Evolutionary conservation across 495 filamentous ascomycete species (phyloP).

Genomic region (Penicillium waksmanii): DNA sequence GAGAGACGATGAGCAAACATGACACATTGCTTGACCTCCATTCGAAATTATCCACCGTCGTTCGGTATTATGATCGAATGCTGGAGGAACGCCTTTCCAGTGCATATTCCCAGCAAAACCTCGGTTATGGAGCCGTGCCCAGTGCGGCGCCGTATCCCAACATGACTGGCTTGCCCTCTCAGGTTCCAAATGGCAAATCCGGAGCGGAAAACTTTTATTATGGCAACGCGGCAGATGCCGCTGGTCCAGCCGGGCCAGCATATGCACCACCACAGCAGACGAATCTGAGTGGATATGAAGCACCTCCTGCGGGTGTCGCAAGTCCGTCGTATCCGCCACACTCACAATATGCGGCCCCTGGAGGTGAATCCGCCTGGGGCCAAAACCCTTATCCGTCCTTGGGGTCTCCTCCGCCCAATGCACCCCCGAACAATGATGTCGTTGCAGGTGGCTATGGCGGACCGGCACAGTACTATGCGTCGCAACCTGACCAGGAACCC

Average conservation of each 20-base stretch:
- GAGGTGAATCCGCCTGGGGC: constrained; percentile 32
- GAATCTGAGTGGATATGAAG: constrained; percentile 26
- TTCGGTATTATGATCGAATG: constrained; percentile 99
- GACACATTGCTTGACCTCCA: constrained; percentile 94
- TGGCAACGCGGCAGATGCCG: constrained; percentile 58
- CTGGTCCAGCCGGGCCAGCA: constrained; percentile 33
- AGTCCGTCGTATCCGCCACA: constrained; percentile 33
- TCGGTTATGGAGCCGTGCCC: constrained; percentile 49
- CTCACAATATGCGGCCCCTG: constrained; percentile 29
- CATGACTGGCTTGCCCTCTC: constrained; percentile 64
- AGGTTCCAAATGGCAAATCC: constrained; percentile 47
- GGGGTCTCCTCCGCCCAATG: constrained; percentile 34
- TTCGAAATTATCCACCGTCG: constrained; percentile 92
- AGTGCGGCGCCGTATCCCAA: constrained; percentile 58
- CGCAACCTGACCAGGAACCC: constrained; percentile 33
- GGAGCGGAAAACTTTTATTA: constrained; percentile 83
- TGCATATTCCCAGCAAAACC: constrained; percentile 81
- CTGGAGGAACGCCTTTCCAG: constrained; percentile 91
- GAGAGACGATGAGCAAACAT: constrained; percentile 99
- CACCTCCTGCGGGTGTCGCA: constrained; percentile 23
- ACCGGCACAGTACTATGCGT: constrained; percentile 37
- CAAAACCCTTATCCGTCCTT: constrained; percentile 32
- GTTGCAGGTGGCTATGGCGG: constrained; percentile 25
- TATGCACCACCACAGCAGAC: constrained; percentile 52
- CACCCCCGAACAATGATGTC: constrained; percentile 9